Evolutionary conservation across 495 filamentous ascomycete species (phyloP), one percentile per base, ranked within the genome.

Genomic region (Penicillium steckii): DNA sequence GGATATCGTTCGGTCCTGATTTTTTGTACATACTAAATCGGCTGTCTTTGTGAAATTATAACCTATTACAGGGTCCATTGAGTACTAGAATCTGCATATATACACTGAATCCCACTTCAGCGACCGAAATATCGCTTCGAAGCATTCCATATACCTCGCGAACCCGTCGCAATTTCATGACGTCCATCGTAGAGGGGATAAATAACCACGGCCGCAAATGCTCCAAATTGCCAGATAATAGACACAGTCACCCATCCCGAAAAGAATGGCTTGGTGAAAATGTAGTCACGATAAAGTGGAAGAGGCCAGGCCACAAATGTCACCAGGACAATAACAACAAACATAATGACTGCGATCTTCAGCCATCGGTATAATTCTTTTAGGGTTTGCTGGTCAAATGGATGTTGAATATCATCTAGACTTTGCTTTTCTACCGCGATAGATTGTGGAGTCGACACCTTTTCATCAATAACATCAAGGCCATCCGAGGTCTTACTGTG

Each of bases 111-210:
- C n/a, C 10, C 5, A 6, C 30, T 10, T 25, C 44, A 37, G 6
- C 22, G 30, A 5, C 26, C 51, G 9, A 53, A 47, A 19, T 40
- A 59, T n/a, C 38, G 15, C 22, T 15, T 46, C 0, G 42, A 55
- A 19, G 52, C 44, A 6, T 53, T 62, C 67, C 65, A 73, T 15
- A 67, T 53, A 2, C 68, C 68, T 23, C 53, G 43, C 0, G 50
- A 27, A 7, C 61, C 69, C 8, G 41, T 66, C 4, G 51, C 59
- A 35, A 74, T 72, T 32, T 56, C 69, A 1, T 43, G 51, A n/a
- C 74, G 58, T 17, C 74, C 74, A 56, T 78, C 76, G 38, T 72
- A 74, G 10, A 79, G 54, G 7, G 76, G 76, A 52, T 67, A 78
- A 2, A 77, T 50, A 1, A 76, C 73, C 0, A 75, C 76, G 0